phyloP scores from a whole-genome alignment of 768 basidiomycete species.

The Leccinum ochraceum region DNA sequence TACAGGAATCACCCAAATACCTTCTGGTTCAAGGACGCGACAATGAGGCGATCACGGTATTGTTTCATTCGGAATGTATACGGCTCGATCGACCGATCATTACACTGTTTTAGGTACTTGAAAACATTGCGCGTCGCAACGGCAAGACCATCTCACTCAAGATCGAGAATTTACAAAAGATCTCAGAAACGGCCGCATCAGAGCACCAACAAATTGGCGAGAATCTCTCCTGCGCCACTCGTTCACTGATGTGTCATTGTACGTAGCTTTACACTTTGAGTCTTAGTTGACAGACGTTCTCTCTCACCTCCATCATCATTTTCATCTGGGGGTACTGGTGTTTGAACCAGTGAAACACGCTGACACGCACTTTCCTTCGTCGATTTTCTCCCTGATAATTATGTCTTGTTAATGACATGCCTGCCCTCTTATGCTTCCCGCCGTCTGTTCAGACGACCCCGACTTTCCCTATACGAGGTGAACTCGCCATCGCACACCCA shows the following conservation, averaged over 20 bases:
- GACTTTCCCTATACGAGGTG: slow-evolving; percentile 41
- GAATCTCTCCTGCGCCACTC: slow-evolving; percentile 30
- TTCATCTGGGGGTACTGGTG: slow-evolving; percentile 46
- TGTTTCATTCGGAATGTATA: too few species aligned
- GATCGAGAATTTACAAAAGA: background rate
- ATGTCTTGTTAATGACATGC: too few species aligned
- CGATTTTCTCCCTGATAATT: background rate
- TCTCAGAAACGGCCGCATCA: slow-evolving; percentile 22
- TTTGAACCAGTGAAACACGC: background rate
- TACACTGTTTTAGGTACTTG: too few species aligned
- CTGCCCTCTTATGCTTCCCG: slow-evolving; percentile 30
- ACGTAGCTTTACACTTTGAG: slow-evolving; percentile 12
- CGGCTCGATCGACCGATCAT: too few species aligned
- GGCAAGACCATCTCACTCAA: too few species aligned
- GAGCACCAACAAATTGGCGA: slow-evolving; percentile 15
- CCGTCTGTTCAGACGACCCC: slow-evolving; percentile 48
- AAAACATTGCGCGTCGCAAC: too few species aligned
- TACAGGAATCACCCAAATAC: too few species aligned
- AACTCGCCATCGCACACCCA: background rate
- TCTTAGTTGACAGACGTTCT: background rate
- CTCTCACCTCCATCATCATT: slow-evolving; percentile 47
- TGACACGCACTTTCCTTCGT: background rate
- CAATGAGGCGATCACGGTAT: too few species aligned
- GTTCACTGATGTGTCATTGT: slow-evolving; percentile 44
- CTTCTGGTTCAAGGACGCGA: too few species aligned